phyloP scores from a whole-genome alignment of 2,329 filamentous ascomycete genomes.

The Fusarium sterilihyphosum region DNA sequence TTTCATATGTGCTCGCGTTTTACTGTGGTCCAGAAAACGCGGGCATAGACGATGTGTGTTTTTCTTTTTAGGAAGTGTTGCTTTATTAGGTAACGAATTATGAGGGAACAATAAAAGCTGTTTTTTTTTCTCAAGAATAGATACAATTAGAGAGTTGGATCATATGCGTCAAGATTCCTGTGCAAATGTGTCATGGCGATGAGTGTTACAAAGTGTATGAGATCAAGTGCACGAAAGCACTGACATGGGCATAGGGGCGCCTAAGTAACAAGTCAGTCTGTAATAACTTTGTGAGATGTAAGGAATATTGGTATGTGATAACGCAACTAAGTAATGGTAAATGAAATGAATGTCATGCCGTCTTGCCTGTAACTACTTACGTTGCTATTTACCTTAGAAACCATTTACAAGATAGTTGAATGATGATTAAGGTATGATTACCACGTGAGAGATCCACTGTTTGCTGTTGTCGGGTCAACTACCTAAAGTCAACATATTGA shows the following conservation, averaged over 20 bases:
- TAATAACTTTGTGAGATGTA: background rate
- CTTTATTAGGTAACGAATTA: constrained; percentile 54
- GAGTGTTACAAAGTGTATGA: background rate
- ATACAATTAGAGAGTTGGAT: constrained; percentile 39
- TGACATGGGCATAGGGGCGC: background rate
- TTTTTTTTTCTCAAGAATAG: constrained; percentile 42
- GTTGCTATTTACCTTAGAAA: background rate
- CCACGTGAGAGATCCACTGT: constrained; percentile 14
- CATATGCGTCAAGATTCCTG: constrained; percentile 17
- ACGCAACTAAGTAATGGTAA: background rate
- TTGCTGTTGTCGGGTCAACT: constrained; percentile 36
- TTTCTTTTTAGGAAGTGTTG: constrained; percentile 48
- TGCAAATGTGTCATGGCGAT: background rate
- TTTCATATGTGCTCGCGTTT: constrained; percentile 27
- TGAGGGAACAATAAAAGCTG: constrained; percentile 54
- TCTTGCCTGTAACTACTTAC: background rate
- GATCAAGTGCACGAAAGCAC: background rate
- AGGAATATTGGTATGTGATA: background rate
- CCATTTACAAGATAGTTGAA: background rate
- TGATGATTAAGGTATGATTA: background rate
- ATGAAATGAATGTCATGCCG: background rate
- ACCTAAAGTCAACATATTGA: constrained; percentile 11
- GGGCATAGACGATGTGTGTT: constrained; percentile 46
- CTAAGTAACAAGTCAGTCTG: background rate
- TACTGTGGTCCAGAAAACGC: constrained; percentile 9